These are phyloP conservation scores for Medicago truncatula DNA, from an alignment of 306 rosid genomes.

Conservation along the genomic window MtrunA17r5.0-ANR NC_053044.1:1887001-1887500, in stretches of 20 bases:
- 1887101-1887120: conserved; percentile 56
- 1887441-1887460: too few species aligned
- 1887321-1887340: conserved; percentile 70
- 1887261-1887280: not conserved
- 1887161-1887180: conserved; percentile 51
- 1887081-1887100: conserved; percentile 61
- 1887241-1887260: conserved; percentile 16
- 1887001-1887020: not conserved
- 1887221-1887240: conserved; percentile 19
- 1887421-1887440: too few species aligned
- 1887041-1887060: conserved; percentile 49
- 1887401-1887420: not conserved
- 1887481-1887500: too few species aligned
- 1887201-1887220: conserved; percentile 90
- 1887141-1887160: conserved; percentile 37
- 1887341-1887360: conserved; percentile 74
- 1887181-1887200: conserved; percentile 46
- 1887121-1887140: conserved; percentile 43
- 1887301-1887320: conserved; percentile 88
- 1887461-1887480: too few species aligned
- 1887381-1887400: not conserved
- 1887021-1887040: conserved; percentile 48
- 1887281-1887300: conserved; percentile 68
- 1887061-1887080: conserved; percentile 70
- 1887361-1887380: conserved; percentile 49